These are phyloP conservation scores for Rhododendron kiyosumense DNA, from an alignment of 148 eudicot species.

Conservation along the genomic window DNA sequence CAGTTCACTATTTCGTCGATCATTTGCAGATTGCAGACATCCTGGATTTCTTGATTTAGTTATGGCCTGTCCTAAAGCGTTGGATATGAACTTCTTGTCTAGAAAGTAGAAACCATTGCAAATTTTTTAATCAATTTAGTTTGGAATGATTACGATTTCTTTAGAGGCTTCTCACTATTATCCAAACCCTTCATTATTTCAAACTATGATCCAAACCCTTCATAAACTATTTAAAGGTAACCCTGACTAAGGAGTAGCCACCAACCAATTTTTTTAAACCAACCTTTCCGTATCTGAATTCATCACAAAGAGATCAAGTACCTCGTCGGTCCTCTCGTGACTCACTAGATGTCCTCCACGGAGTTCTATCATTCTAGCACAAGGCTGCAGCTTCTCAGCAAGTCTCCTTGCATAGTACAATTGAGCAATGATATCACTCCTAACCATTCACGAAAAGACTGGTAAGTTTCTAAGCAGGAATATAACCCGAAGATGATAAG, in stretches of 20 bases:
- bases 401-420: conserved; percentile 68
- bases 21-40: not conserved
- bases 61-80: not conserved
- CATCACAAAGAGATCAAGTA: conserved; percentile 17
- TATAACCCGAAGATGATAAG: not conserved
- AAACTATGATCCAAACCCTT: not conserved
- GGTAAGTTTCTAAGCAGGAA: not conserved
- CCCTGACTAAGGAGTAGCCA: not conserved
- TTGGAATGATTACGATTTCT: not conserved
- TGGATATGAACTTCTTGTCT: not conserved
- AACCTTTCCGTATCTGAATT: not conserved
- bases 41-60: not conserved
- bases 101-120: not conserved
- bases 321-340: conserved; percentile 96
- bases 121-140: not conserved
- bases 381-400: conserved; percentile 76
- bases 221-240: not conserved
- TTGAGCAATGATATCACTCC: conserved; percentile 90
- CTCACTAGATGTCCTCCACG: conserved; percentile 94
- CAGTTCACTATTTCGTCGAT: not conserved
- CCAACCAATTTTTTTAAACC: not conserved
- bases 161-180: not conserved
- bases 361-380: conserved; percentile 80
- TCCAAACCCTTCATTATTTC: no score
- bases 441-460: conserved; percentile 16